A percentile compares a stretch with the other conserved stretches of the same genome.
These are phyloP conservation scores for Daldinia grandis DNA, from an alignment of 495 filamentous ascomycete genomes.

Conservation along the genomic window DNA sequence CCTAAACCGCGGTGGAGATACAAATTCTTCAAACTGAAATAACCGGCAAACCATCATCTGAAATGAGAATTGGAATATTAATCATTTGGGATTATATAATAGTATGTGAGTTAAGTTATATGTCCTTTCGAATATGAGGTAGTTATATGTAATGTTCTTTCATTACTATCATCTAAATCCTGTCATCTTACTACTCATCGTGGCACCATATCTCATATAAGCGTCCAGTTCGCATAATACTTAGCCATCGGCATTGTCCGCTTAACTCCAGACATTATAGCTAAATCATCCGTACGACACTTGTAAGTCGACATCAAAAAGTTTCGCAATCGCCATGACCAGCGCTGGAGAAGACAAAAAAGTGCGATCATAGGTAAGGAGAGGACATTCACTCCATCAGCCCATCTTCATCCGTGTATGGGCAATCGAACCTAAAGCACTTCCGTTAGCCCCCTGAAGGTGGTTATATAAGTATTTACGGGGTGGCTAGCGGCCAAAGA, in stretches of 20 bases:
- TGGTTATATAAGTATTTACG: not conserved
- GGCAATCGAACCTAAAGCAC: conserved; percentile 31
- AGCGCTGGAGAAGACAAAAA: too few species aligned
- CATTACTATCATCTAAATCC: too few species aligned
- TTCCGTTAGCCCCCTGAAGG: conserved; percentile 1
- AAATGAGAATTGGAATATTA: too few species aligned
- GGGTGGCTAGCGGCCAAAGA: not conserved
- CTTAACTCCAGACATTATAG: too few species aligned
- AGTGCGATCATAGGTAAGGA: too few species aligned
- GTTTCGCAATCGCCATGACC: too few species aligned
- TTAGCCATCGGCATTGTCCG: not conserved
- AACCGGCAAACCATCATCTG: not conserved
- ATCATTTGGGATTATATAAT: too few species aligned
- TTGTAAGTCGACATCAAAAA: too few species aligned
- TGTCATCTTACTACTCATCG: not conserved
- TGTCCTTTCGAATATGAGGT: too few species aligned
- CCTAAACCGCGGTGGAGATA: not conserved
- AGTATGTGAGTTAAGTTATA: too few species aligned
- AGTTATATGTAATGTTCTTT: too few species aligned
- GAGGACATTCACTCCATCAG: not conserved
- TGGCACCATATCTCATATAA: conserved; percentile 9
- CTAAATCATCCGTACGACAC: too few species aligned
- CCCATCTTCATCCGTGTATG: conserved; percentile 20
- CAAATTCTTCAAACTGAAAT: not conserved
- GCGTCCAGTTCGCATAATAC: not conserved